Evolutionary conservation across 208 protist species (phyloP).

Genomic region (Trichomonas vaginalis): DNA sequence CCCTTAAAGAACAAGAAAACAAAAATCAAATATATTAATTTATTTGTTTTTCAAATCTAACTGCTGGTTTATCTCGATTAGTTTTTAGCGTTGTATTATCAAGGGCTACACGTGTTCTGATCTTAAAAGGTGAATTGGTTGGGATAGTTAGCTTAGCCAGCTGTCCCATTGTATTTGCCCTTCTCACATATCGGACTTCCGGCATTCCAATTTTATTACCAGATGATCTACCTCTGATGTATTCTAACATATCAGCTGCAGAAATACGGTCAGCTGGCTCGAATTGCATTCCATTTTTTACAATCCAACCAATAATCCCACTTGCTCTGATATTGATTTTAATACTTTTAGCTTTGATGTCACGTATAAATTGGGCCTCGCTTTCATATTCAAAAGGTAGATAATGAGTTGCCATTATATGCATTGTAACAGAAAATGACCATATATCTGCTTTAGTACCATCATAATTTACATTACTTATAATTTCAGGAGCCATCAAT

Average conservation of each 20-base stretch:
- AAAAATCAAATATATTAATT: too few species aligned
- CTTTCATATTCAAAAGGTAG: not conserved
- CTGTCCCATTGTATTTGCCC: not conserved
- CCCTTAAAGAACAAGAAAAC: too few species aligned
- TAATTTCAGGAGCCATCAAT: not conserved
- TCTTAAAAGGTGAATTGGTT: not conserved
- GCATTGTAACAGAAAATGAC: not conserved
- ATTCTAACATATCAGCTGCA: not conserved
- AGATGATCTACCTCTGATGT: not conserved
- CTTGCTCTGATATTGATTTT: not conserved
- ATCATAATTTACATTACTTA: not conserved
- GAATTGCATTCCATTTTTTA: not conserved
- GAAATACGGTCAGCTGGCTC: not conserved
- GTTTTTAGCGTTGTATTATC: too few species aligned
- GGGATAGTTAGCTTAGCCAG: not conserved
- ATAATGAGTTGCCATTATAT: not conserved
- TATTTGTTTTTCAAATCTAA: too few species aligned
- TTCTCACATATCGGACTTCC: not conserved
- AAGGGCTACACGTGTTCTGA: not conserved
- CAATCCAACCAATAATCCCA: not conserved
- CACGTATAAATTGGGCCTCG: not conserved
- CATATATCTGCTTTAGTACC: not conserved
- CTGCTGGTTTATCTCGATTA: too few species aligned
- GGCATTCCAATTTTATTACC: not conserved
- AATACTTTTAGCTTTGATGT: not conserved